These are phyloP conservation scores for Ceriops decandra DNA, from an alignment of 345 rosid species.

Conservation along the genomic window DNA sequence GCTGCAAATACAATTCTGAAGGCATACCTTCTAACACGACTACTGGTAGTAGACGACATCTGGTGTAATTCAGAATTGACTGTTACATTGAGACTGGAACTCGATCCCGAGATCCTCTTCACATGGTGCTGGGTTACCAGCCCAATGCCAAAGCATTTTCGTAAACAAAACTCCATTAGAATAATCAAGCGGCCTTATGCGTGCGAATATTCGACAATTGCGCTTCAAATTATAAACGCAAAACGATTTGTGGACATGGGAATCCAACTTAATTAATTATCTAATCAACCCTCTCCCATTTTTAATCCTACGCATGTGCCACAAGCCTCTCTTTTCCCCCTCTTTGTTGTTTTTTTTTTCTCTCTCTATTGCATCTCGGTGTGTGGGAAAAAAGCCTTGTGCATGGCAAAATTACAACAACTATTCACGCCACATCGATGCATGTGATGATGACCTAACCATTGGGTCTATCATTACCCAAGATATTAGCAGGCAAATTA, in stretches of 20 bases:
- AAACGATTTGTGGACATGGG: conserved; percentile 24
- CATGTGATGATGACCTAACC: conserved; percentile 22
- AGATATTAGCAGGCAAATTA: too few relatives aligned
- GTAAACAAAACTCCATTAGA: conserved; percentile 9
- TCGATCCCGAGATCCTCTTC: conserved; percentile 57
- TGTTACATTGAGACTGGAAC: conserved; percentile 12
- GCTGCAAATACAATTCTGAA: background rate
- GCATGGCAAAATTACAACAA: background rate
- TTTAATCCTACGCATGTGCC: conserved; percentile 48
- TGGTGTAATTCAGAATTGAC: background rate
- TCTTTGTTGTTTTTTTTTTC: conserved; percentile 11
- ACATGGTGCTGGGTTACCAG: conserved; percentile 46
- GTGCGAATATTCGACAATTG: conserved; percentile 67
- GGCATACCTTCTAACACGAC: background rate
- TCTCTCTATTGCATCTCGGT: conserved; percentile 12
- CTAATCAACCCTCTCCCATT: conserved; percentile 34
- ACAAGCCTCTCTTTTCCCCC: background rate
- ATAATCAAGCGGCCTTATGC: conserved; percentile 35
- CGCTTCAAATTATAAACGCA: conserved; percentile 19
- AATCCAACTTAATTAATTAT: conserved; percentile 44
- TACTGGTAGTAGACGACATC: background rate
- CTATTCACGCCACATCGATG: conserved; percentile 14
- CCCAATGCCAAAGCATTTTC: conserved; percentile 21
- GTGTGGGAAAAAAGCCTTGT: background rate
- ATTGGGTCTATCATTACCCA: conserved; percentile 3